Percentiles rank a stretch among this genome's conserved stretches.
Evolutionary conservation across 441 rosid species (phyloP).

Genomic region (Jatropha multifida): DNA sequence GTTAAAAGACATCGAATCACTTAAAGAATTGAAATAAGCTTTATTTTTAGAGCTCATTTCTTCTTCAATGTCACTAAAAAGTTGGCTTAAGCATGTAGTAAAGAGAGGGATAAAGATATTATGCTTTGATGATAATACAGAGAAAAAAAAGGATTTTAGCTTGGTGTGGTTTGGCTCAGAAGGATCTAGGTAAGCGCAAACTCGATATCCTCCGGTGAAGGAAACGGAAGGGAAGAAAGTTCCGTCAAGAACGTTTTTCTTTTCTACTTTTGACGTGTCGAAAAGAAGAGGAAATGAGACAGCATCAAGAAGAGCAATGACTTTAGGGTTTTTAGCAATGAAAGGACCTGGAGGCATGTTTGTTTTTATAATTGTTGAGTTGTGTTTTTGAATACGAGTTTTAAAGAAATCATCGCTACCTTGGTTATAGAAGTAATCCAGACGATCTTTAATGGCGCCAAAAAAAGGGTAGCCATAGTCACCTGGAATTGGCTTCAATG

Average conservation of each 20-base stretch:
- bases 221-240: conserved; percentile 47
- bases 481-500: conserved; percentile 64
- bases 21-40: conserved; percentile 34
- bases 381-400: conserved; percentile 46
- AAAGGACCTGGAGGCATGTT: conserved; percentile 83
- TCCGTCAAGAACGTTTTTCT: conserved; percentile 42
- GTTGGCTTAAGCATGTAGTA: conserved; percentile 20
- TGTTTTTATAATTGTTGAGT: conserved; percentile 60
- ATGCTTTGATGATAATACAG: conserved; percentile 26
- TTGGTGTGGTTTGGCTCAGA: conserved; percentile 40
- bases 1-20: conserved; percentile 45
- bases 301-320: conserved; percentile 46
- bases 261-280: conserved; percentile 52
- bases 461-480: conserved; percentile 55
- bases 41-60: conserved; percentile 44
- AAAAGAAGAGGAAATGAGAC: conserved; percentile 47
- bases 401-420: conserved; percentile 60
- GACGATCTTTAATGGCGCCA: conserved; percentile 65
- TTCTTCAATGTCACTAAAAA: conserved; percentile 34
- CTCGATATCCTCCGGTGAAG: conserved; percentile 44
- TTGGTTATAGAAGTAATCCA: conserved; percentile 66
- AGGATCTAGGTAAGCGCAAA: conserved; percentile 52
- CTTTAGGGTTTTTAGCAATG: conserved; percentile 43
- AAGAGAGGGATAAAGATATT: conserved; percentile 35
- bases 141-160: conserved; percentile 36